Evolutionary conservation across 257 asterid genomes (phyloP).

Genomic region (Solanum bulbocastanum): DNA sequence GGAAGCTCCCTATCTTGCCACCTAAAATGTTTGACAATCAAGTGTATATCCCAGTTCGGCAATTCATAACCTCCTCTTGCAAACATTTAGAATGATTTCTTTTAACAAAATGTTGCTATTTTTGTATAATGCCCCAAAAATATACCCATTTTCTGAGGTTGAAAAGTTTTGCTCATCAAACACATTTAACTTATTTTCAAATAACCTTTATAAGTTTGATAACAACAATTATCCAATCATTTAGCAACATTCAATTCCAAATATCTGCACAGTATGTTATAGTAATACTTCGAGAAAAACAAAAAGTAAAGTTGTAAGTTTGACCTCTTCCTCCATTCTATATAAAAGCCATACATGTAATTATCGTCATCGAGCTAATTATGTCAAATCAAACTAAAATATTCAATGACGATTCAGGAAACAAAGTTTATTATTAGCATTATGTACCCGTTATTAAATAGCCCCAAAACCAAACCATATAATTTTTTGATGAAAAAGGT

Average conservation of each 20-base stretch:
- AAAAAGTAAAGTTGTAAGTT: background rate
- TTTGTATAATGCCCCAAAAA: background rate
- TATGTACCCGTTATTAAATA: background rate
- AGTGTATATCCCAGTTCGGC: background rate
- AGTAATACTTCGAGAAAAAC: background rate
- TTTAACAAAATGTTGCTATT: background rate
- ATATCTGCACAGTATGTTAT: background rate
- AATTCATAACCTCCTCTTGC: background rate
- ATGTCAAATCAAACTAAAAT: background rate
- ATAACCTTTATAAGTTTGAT: background rate
- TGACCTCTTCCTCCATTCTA: background rate
- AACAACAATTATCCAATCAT: background rate
- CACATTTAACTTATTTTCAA: background rate
- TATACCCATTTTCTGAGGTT: background rate
- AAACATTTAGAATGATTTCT: background rate
- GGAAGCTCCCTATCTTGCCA: too few relatives aligned
- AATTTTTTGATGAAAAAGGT: background rate
- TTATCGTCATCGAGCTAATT: background rate
- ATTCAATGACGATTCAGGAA: background rate
- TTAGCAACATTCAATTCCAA: background rate
- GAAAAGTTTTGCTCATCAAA: background rate
- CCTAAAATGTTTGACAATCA: background rate
- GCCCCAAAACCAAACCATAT: background rate
- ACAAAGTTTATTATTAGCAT: background rate
- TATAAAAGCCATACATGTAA: background rate